These are phyloP conservation scores for Monascus purpureus DNA, from an alignment of 495 filamentous ascomycete species.

Conservation along the genomic window DNA sequence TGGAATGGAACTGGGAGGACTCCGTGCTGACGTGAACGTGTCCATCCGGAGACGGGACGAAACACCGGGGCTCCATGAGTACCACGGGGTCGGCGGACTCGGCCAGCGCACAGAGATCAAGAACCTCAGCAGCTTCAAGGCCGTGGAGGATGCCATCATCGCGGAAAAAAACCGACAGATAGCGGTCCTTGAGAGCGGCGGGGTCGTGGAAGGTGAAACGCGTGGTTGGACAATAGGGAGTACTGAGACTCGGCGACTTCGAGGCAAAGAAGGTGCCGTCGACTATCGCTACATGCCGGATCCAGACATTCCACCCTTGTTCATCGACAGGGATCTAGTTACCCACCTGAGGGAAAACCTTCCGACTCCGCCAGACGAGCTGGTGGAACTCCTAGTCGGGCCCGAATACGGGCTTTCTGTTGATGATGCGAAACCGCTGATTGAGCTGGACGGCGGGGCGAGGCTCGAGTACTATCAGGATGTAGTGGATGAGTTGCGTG, in stretches of 20 bases:
- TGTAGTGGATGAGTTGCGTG: conserved; percentile 43
- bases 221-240: conserved; percentile 79
- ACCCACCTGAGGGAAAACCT: conserved; percentile 42
- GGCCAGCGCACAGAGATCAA: conserved; percentile 96
- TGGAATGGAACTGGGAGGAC: conserved; percentile 85
- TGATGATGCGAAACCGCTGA: conserved; percentile 81
- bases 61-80: conserved; percentile 29
- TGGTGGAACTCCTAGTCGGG: conserved; percentile 42
- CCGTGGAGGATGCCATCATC: conserved; percentile 83
- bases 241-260: conserved; percentile 57
- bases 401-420: conserved; percentile 46
- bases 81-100: conserved; percentile 43
- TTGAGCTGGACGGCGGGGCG: conserved; percentile 63
- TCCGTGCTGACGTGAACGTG: conserved; percentile 93
- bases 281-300: conserved; percentile 99
- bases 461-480: conserved; percentile 74
- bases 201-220: conserved; percentile 72
- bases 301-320: conserved; percentile 70
- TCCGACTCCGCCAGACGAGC: conserved; percentile 56
- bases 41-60: conserved; percentile 50
- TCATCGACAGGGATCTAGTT: conserved; percentile 59
- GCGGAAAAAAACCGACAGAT: conserved; percentile 88
- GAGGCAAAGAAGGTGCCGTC: conserved; percentile 93
- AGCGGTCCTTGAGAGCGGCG: conserved; percentile 60
- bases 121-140: conserved; percentile 87